Percentiles rank a stretch among this genome's conserved stretches.
phyloP scores from a whole-genome alignment of 768 basidiomycete species.

The Crepidotus variabilis region DNA sequence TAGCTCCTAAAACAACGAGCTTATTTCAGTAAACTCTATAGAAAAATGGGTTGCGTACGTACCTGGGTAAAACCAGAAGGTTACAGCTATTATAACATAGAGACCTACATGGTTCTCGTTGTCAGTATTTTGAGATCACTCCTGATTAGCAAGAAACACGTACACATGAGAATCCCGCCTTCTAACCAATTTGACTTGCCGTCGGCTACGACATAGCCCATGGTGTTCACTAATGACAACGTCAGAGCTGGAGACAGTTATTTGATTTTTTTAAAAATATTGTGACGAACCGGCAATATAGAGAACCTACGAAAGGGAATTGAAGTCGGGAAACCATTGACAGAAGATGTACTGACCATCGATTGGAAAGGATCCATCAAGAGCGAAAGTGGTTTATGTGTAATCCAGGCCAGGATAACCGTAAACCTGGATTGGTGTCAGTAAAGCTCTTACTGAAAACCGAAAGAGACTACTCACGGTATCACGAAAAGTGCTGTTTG shows the following conservation, averaged over 20 bases:
- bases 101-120: conserved; percentile 36
- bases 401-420: conserved; percentile 76
- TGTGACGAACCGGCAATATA: conserved; percentile 49
- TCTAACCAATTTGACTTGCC: conserved; percentile 94
- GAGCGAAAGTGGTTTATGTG: conserved; percentile 74
- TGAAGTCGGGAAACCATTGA: not conserved
- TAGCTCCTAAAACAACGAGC: not conserved
- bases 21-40: not conserved
- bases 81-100: conserved; percentile 68
- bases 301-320: conserved; percentile 26
- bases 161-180: conserved; percentile 72
- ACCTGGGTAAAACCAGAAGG: conserved; percentile 70
- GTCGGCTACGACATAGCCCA: conserved; percentile 83
- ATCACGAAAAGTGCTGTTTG: conserved; percentile 57
- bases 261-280: not conserved
- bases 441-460: not conserved
- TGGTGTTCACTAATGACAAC: conserved; percentile 56
- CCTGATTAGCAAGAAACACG: conserved; percentile 16
- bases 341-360: conserved; percentile 27
- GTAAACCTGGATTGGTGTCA: conserved; percentile 45
- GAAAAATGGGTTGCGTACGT: not conserved
- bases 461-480: conserved; percentile 25
- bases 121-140: not conserved
- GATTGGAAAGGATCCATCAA: conserved; percentile 89
- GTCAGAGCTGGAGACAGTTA: not conserved